A percentile compares a stretch with the other conserved stretches of the same genome.
These are phyloP conservation scores for Ocimum tenuiflorum DNA, from an alignment of 257 asterid species.

Conservation along the genomic window DNA sequence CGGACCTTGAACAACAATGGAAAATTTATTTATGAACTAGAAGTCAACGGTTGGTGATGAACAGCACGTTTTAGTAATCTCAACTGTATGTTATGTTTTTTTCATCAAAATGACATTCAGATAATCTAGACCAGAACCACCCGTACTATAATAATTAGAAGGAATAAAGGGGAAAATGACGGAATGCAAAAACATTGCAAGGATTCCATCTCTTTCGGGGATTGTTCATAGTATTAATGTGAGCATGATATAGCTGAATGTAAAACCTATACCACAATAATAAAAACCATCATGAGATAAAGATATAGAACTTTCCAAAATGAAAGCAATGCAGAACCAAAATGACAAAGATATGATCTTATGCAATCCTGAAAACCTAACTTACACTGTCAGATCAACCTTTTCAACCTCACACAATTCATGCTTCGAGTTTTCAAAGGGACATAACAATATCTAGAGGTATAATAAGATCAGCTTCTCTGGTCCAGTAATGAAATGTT, in stretches of 20 bases:
- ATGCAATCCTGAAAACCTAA: not conserved
- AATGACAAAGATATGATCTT: not conserved
- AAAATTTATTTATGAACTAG: slow-evolving; percentile 15
- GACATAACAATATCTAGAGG: not conserved
- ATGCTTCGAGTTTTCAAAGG: not conserved
- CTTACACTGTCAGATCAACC: not conserved
- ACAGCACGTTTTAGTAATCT: not conserved
- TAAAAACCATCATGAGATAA: not conserved
- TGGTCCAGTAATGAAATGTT: not conserved
- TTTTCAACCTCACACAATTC: not conserved
- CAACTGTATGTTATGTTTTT: not conserved
- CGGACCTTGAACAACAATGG: slow-evolving; percentile 53
- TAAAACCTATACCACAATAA: not conserved
- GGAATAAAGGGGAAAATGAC: not conserved
- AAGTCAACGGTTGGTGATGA: not conserved
- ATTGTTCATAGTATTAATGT: not conserved
- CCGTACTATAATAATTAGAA: not conserved
- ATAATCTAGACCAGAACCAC: not conserved
- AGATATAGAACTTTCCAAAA: no score
- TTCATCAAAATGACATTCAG: not conserved
- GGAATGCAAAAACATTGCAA: not conserved
- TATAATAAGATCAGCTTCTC: not conserved
- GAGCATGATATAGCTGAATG: slow-evolving; percentile 1
- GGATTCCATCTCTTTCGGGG: not conserved
- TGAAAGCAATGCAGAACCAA: not conserved